A percentile compares a stretch with the other conserved stretches of the same genome.
Conservation (phyloP, 352 stramenopile genomes). For the Globisporangium paroecandrum region DNA sequence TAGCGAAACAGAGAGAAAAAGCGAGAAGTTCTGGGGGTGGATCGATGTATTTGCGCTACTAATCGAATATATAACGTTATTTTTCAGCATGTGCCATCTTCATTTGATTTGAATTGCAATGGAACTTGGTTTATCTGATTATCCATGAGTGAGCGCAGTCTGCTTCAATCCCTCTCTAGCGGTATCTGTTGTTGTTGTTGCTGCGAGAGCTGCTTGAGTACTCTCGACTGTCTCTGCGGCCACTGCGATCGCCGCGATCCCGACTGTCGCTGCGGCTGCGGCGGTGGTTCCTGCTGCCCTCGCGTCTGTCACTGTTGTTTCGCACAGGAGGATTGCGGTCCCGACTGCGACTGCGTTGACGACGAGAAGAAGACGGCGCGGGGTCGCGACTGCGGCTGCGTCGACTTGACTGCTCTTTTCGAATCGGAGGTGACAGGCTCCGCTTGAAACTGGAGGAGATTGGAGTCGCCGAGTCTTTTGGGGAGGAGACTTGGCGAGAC, state of each 20-base stretch:
- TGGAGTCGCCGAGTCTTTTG: constrained; percentile 3
- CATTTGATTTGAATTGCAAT: background rate
- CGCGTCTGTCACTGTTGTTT: background rate
- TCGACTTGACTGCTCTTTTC: constrained; percentile 23
- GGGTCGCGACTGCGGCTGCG: constrained; percentile 24
- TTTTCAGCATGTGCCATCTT: constrained; percentile 16
- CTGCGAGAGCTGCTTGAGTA: constrained; percentile 1
- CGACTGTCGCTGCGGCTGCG: constrained; percentile 27
- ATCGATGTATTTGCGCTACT: constrained; percentile 16
- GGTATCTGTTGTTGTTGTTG: constrained; percentile 3
- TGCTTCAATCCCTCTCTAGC: background rate
- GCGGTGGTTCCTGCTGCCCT: constrained; percentile 2
- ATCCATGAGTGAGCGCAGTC: no score
- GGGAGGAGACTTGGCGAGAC: background rate
- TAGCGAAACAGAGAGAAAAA: background rate
- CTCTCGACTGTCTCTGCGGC: constrained; percentile 20
- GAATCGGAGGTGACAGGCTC: constrained; percentile 17
- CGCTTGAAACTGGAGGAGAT: constrained; percentile 12
- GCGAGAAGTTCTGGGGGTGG: constrained; percentile 11
- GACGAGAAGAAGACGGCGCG: background rate
- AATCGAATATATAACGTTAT: constrained; percentile 38
- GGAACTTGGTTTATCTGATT: no score
- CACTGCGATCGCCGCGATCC: constrained; percentile 13
- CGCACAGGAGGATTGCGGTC: constrained; percentile 25
- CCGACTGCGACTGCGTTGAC: constrained; percentile 20